Evolutionary conservation across 495 filamentous ascomycete species (phyloP), one percentile per base, ranked within the genome.

Genomic region (Xylaria intraflava): DNA sequence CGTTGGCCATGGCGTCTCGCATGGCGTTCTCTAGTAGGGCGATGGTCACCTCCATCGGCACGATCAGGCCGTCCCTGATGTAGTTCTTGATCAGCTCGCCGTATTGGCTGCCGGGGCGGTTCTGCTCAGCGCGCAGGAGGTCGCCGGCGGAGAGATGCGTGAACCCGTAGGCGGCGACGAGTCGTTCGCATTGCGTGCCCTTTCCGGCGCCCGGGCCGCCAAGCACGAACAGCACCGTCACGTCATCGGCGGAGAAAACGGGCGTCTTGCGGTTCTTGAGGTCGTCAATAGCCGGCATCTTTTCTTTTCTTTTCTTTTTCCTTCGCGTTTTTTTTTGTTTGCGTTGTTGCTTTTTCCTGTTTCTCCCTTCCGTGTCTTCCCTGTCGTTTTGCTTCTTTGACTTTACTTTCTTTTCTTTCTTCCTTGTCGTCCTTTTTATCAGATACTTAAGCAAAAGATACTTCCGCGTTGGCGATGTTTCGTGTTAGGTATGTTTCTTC

Each of bases 11-110:
- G 82, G 49, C 75, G 9, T 47, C 53, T 2, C 46, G 80, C 88
- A 98, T 96, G 7, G 90, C 88, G 66, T 95, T 90, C 69, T 96
- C 93, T 3, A 98, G 80, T 14, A 98, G 69, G 24, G 86, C 83
- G 33, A 98, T 85, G n/a, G 93, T 98, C 19, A 98, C 90, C 65
- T 97, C 92, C 92, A 95, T 95, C 9, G 93, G 93, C 57, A 98
- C 93, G 69, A 98, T 98, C 60, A 82, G 84, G 55, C 93, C 93
- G 65, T 98, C 85, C 33, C 81, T 82, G 77, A 98, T 98, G 75
- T 90, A 89, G 42, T 82, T 74, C 53, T 83, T 84, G 79, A 98
- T 98, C 69, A 97, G 77, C 29, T 85, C 78, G 64, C 93, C 93
- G 70, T 94, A 96, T 66, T 95, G 78, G 58, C 81, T 86, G 36